A percentile compares a stretch with the other conserved stretches of the same genome.
These are phyloP conservation scores for Pinus albicaulis DNA, from an alignment of 75 land plant species.

Conservation along the genomic window DNA sequence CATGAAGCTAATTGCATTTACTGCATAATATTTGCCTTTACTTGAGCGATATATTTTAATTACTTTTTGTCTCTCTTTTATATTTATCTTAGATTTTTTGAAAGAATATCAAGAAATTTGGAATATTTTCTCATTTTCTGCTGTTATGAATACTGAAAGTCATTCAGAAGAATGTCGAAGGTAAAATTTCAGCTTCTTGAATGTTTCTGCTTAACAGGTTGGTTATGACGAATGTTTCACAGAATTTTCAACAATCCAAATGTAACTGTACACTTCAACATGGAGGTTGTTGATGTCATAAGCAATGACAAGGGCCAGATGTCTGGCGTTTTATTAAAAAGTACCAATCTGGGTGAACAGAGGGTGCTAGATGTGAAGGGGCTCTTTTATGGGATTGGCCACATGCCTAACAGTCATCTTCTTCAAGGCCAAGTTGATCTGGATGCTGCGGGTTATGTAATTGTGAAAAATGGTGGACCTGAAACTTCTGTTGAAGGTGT, in stretches of 20 bases:
- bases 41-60: background rate
- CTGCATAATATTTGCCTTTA: background rate
- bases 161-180: constrained; percentile 1
- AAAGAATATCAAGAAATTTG: background rate
- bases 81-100: background rate
- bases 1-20: background rate
- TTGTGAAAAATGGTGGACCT: constrained; percentile 69
- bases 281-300: constrained; percentile 73
- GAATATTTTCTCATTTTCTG: background rate
- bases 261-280: constrained; percentile 90
- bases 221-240: constrained; percentile 70
- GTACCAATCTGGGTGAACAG: constrained; percentile 54
- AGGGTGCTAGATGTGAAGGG: constrained; percentile 70
- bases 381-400: constrained; percentile 96
- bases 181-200: constrained; percentile 48
- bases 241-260: constrained; percentile 94
- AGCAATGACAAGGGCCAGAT: constrained; percentile 88
- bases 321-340: constrained; percentile 66
- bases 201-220: constrained; percentile 79
- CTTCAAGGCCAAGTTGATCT: constrained; percentile 88
- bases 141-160: background rate
- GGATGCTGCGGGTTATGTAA: constrained; percentile 79
- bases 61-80: background rate
- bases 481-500: constrained; percentile 92
- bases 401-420: constrained; percentile 86